Evolutionary conservation across 2,329 filamentous ascomycete species (phyloP), one percentile per base, ranked within the genome.

Genomic region (Fusarium pseudoanthophilum): DNA sequence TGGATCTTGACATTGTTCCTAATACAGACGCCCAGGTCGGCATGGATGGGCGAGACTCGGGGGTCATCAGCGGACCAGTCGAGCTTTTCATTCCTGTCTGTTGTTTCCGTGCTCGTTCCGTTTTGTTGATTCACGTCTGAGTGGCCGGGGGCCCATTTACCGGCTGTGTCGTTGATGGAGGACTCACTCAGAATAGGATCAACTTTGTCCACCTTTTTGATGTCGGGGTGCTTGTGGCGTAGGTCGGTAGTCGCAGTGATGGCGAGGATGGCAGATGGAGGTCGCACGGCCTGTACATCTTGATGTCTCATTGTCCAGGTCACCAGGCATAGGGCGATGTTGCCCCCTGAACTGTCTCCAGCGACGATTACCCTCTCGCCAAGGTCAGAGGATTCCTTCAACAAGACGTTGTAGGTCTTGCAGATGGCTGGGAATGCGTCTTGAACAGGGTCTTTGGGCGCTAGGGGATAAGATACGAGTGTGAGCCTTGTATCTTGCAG

Each of bases 271-370:
- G 77, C 78, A 1, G 78, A 79, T 18, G 89, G 80, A 3, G 87
- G 57, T 6, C 56, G 75, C 14, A 48, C 36, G 4, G 42, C 58
- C 11, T 76, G 64, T 1, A 69, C 66, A 4, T 77, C 77, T 48
- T 28, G 80, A 45, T 81, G 79, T 2, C 30, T 60, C 24, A 87
- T 65, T 0, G 81, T 75, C 42, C 87, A 78, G 1, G 78, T 60
- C 0, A 76, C 78, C 0, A 80, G 66, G 15, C 77, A 76, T 0
- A 89, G 78, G 0, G 84, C 82, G 8, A 90, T 80, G 66, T 90
- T 90, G 0, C 84, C 88, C 0, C 89, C 88, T 1, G 87, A 85
- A 0, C 86, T 88, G 61, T 90, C 89, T 2, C 89, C 89, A 1
- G 84, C 85, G 3, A 90, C 80, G 3, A 86, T 82, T 0, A 89